A percentile compares a stretch with the other conserved stretches of the same genome.
Conservation (phyloP, 208 protist genomes). For the Acanthamoeba lugdunensis region DNA sequence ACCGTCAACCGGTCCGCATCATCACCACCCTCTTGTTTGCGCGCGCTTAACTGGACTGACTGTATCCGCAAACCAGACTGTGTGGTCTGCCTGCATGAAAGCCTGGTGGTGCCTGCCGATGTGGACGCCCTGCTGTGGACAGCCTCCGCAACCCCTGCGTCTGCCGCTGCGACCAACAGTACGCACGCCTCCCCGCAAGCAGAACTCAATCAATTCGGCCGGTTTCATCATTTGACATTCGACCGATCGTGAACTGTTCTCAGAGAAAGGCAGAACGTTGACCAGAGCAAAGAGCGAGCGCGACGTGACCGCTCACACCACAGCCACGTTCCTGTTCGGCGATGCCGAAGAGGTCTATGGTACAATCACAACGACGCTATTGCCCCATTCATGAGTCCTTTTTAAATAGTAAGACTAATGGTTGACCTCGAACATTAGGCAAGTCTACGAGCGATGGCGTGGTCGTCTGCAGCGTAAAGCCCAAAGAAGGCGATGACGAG, state of each 20-base stretch:
- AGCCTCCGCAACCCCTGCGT: not conserved
- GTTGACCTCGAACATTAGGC: not conserved
- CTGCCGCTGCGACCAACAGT: not conserved
- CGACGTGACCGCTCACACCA: too few species aligned
- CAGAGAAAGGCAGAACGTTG: too few species aligned
- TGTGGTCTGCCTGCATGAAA: conserved; percentile 5
- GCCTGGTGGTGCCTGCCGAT: conserved; percentile 1
- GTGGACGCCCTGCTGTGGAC: not conserved
- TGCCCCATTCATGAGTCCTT: not conserved
- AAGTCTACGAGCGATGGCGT: not conserved
- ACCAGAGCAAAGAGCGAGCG: too few species aligned
- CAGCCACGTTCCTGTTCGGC: too few species aligned
- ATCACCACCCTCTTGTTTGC: not conserved
- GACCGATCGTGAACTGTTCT: too few species aligned
- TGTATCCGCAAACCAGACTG: not conserved
- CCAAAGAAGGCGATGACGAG: not conserved
- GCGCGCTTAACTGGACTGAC: too few species aligned
- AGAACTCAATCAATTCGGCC: too few species aligned
- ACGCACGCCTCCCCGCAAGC: too few species aligned
- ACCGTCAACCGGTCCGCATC: not conserved
- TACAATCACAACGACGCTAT: not conserved
- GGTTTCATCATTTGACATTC: too few species aligned
- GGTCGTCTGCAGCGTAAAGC: not conserved
- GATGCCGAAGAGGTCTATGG: not conserved
- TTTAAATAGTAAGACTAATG: not conserved